phyloP scores from a whole-genome alignment of 2,329 filamentous ascomycete genomes.

The Akanthomyces uredinophilus region DNA sequence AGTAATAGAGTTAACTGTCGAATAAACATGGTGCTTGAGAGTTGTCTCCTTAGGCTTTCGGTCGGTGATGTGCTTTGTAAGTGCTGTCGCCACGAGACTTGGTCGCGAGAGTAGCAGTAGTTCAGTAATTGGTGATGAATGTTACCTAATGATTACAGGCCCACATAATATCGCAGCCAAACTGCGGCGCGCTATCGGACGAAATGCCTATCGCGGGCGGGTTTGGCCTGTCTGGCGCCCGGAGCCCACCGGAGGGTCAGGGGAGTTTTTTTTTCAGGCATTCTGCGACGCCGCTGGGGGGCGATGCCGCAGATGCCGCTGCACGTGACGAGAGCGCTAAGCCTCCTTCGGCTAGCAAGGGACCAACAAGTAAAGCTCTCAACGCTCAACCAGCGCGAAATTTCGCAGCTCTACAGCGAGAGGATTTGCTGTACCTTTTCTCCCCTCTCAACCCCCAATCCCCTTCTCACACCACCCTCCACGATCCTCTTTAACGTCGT shows the following conservation, averaged over 20 bases:
- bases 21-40: background rate
- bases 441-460: slow-evolving; percentile 27
- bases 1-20: background rate
- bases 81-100: background rate
- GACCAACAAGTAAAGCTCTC: slow-evolving; percentile 34
- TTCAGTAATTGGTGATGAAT: background rate
- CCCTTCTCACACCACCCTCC: slow-evolving; percentile 15
- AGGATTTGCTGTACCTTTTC: slow-evolving; percentile 26
- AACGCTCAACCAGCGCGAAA: slow-evolving; percentile 40
- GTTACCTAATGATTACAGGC: background rate
- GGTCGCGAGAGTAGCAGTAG: background rate
- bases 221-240: slow-evolving; percentile 4
- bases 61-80: background rate
- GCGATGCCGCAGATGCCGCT: background rate
- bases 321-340: slow-evolving; percentile 26
- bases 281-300: background rate
- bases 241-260: slow-evolving; percentile 15
- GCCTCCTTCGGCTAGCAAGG: slow-evolving; percentile 25
- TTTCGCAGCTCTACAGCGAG: slow-evolving; percentile 35
- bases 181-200: slow-evolving; percentile 2
- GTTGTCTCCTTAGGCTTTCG: background rate
- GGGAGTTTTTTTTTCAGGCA: slow-evolving; percentile 11
- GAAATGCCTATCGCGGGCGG: slow-evolving; percentile 6
- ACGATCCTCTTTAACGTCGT: background rate
- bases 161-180: slow-evolving; percentile 9